Evolutionary conservation across 176 grass and related monocot species (phyloP), one percentile per base, ranked within the genome.

Genomic region (Triticum dicoccoides): DNA sequence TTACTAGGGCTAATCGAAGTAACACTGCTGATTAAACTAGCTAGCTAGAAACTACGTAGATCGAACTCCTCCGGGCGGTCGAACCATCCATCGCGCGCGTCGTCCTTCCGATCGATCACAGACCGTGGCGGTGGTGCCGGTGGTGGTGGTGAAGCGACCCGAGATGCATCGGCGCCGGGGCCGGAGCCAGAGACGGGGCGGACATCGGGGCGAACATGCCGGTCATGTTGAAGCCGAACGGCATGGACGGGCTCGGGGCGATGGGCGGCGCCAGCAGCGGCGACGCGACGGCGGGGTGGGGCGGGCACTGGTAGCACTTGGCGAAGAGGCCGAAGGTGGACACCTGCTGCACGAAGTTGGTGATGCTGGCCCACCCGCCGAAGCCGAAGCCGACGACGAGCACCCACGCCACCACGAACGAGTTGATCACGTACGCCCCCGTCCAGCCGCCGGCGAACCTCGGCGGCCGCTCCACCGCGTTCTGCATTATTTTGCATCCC

Each of bases 301-400:
- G 93, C 9, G 93, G 95, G 80, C 95, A 98, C 49, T 98, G 95
- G 67, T 98, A 98, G 78, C 95, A 98, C 77, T 98, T 98, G 69
- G 95, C 90, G 86, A 98, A 98, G 54, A 98, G 91, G 35, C 95
- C 95, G 29, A 98, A 98, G 1, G 90, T 80, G 87, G 90, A 66
- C 29, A 98, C 90, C 69, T 98, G 96, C 78, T 73, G 92, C 56
- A 98, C 71, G 79, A 98, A 98, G 85, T 98, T 98, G 64, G 93
- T 98, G 35, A 98, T 85, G 92, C 96, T 98, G 25, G 96, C 96
- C 96, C 96, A 98, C 5, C 96, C 96, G 6, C 96, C 96, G 59
- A 98, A 91, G 2, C 96, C 96, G 80, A 98, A 98, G 12, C 96
- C 96, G 4, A 98, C 96, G 33, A 98, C 96, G 15, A 98, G 79